Conservation (phyloP, 495 filamentous ascomycete genomes). For the Daldinia childiae region DNA sequence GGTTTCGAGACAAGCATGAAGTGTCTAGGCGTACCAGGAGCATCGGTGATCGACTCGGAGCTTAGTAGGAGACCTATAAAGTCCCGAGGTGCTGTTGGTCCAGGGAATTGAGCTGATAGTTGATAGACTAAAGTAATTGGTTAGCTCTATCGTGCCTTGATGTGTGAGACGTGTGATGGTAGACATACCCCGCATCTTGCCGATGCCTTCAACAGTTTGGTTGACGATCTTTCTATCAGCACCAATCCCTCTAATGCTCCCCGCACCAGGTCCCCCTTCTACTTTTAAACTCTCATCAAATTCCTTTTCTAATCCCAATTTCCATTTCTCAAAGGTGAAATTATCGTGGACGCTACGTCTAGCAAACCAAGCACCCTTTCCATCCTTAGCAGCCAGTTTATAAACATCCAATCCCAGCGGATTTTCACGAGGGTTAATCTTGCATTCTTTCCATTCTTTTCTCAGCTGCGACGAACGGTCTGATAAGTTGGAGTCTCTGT, state of each 20-base stretch:
- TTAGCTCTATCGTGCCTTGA: constrained; percentile 13
- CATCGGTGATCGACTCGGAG: constrained; percentile 50
- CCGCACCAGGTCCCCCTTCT: constrained; percentile 68
- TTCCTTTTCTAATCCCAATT: constrained; percentile 64
- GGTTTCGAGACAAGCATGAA: constrained; percentile 91
- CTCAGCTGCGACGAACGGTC: constrained; percentile 58
- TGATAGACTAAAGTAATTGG: constrained; percentile 69
- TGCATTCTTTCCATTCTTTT: constrained; percentile 88
- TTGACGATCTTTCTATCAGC: constrained; percentile 76
- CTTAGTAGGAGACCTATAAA: constrained; percentile 82
- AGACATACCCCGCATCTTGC: constrained; percentile 65
- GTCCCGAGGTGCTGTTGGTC: constrained; percentile 85
- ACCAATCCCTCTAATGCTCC: constrained; percentile 83
- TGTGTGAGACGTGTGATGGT: not conserved
- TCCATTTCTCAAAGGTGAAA: constrained; percentile 75
- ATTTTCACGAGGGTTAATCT: constrained; percentile 74
- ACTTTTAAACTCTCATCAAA: constrained; percentile 71
- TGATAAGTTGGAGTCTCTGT: constrained; percentile 39
- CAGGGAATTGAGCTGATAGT: constrained; percentile 88
- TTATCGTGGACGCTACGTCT: constrained; percentile 80
- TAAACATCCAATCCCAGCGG: constrained; percentile 80
- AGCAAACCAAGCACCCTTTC: constrained; percentile 90
- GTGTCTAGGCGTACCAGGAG: constrained; percentile 57
- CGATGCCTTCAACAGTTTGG: constrained; percentile 61
- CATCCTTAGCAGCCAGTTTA: constrained; percentile 80